A percentile compares a stretch with the other conserved stretches of the same genome.
Evolutionary conservation across 768 basidiomycete genomes (phyloP).

Genomic region (Sporobolomyces phaffii): DNA sequence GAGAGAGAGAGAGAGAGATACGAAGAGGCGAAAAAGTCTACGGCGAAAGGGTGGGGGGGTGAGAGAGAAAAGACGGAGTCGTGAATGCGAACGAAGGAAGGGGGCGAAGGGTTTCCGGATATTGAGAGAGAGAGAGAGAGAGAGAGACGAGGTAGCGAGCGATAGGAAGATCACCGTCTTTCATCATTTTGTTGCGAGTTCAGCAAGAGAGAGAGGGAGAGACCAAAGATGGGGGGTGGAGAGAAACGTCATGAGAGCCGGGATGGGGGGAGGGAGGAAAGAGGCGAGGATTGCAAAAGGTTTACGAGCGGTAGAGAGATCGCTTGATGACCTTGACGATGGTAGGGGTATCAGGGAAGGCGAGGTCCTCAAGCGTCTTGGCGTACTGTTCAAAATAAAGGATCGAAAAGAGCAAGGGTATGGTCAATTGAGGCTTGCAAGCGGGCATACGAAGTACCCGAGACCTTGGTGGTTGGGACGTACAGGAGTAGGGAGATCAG

Average conservation of each 20-base stretch:
- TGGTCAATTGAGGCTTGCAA: no score
- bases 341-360: constrained; percentile 87
- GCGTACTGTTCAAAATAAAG: constrained; percentile 61
- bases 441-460: no score
- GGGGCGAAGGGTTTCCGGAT: background rate
- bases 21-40: background rate
- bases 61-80: background rate
- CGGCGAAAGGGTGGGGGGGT: background rate
- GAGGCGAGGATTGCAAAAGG: no score
- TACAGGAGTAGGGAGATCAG: constrained; percentile 91
- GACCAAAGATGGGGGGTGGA: background rate
- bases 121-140: background rate
- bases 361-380: constrained; percentile 73
- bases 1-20: background rate
- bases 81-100: background rate
- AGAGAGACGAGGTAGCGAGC: background rate
- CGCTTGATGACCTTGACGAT: constrained; percentile 94
- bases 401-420: background rate
- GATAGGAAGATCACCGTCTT: background rate
- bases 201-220: background rate
- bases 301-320: constrained; percentile 33
- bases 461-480: no score
- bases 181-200: no score
- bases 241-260: no score
- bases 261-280: background rate